These are phyloP conservation scores for Conringia planisiliqua DNA, from an alignment of 345 rosid species.

Conservation along the genomic window DNA sequence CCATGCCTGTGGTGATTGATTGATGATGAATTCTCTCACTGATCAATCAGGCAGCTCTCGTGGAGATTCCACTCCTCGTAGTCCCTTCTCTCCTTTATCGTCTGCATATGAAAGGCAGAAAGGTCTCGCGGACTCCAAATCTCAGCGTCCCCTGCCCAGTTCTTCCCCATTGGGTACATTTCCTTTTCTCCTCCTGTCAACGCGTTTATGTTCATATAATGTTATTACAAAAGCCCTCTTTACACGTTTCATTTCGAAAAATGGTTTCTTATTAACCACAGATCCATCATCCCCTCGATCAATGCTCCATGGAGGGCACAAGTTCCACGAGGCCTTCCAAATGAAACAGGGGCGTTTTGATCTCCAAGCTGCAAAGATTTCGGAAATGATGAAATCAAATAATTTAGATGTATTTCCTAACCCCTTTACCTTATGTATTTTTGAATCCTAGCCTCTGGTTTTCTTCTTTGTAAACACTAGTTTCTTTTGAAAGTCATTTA, in stretches of 20 bases:
- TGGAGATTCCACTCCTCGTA: slow-evolving; percentile 28
- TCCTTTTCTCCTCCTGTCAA: neutral
- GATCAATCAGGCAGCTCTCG: slow-evolving; percentile 34
- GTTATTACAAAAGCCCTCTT: neutral
- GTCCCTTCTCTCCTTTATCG: slow-evolving; percentile 30
- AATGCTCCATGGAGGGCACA: slow-evolving; percentile 56
- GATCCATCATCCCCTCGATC: slow-evolving; percentile 51
- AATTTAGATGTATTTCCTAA: slow-evolving; percentile 56
- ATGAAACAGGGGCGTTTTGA: slow-evolving; percentile 75
- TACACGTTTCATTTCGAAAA: neutral
- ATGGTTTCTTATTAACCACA: slow-evolving; percentile 15
- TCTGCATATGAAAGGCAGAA: slow-evolving; percentile 47
- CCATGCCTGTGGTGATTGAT: slow-evolving; percentile 10
- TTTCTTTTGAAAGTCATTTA: neutral
- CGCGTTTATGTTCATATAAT: neutral
- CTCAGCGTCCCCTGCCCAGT: slow-evolving; percentile 37
- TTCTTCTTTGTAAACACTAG: neutral
- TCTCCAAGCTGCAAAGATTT: slow-evolving; percentile 69
- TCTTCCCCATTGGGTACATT: slow-evolving; percentile 44
- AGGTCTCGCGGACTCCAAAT: slow-evolving; percentile 40
- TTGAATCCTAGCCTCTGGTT: neutral
- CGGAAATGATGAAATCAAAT: slow-evolving; percentile 80
- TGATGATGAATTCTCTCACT: slow-evolving; percentile 34
- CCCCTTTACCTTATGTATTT: neutral
- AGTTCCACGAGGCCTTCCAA: slow-evolving; percentile 77